These are phyloP conservation scores for Colletotrichum shisoi DNA, from an alignment of 2,329 filamentous ascomycete species.

Conservation along the genomic window DNA sequence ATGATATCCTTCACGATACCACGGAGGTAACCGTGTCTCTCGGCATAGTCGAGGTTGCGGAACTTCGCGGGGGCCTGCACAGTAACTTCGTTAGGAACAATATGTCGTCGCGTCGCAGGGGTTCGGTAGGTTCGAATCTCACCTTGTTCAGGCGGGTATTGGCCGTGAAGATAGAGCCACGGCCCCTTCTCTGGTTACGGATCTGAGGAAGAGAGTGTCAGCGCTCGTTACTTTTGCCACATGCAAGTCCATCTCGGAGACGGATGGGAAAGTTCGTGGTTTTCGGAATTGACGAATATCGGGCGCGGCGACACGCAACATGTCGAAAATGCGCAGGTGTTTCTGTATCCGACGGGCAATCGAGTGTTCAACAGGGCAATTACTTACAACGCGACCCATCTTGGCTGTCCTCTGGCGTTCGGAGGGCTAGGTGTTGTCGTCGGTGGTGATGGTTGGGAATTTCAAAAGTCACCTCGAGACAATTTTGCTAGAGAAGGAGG, in stretches of 20 bases:
- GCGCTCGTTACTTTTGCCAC: slow-evolving; percentile 18
- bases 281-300: slow-evolving; percentile 23
- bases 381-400: slow-evolving; percentile 63
- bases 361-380: slow-evolving; percentile 31
- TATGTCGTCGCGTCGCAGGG: slow-evolving; percentile 25
- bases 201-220: slow-evolving; percentile 51
- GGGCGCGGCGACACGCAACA: slow-evolving; percentile 22
- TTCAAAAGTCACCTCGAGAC: slow-evolving; percentile 17
- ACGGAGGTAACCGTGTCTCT: slow-evolving; percentile 96
- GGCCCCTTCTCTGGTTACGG: slow-evolving; percentile 71
- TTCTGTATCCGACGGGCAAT: slow-evolving; percentile 7
- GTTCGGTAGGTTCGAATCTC: slow-evolving; percentile 65
- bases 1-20: slow-evolving; percentile 99
- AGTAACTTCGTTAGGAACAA: slow-evolving; percentile 28
- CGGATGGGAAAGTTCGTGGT: slow-evolving; percentile 23
- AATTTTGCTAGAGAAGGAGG: slow-evolving; percentile 28
- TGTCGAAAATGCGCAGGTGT: slow-evolving; percentile 11
- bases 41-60: slow-evolving; percentile 93
- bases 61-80: slow-evolving; percentile 72
- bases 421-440: slow-evolving; percentile 39
- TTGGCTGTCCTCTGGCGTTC: slow-evolving; percentile 45
- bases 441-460: slow-evolving; percentile 36
- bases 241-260: slow-evolving; percentile 1
- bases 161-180: slow-evolving; percentile 71
- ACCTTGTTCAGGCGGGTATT: slow-evolving; percentile 94